These are phyloP conservation scores for Lecanosticta acicola DNA, from an alignment of 2,329 filamentous ascomycete genomes.

Conservation along the genomic window DNA sequence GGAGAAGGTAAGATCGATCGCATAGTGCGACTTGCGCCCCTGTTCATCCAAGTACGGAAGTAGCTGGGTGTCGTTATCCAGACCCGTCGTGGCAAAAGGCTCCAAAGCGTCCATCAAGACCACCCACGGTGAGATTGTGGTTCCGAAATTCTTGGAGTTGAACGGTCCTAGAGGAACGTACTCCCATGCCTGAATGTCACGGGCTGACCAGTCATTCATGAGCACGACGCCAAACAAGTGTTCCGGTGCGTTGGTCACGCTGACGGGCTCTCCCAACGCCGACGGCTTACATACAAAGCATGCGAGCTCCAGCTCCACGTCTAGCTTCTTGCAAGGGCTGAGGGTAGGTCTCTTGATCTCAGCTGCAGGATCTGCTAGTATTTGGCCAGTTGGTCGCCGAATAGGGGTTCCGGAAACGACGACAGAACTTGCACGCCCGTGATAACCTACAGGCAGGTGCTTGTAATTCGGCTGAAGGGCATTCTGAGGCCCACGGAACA, in stretches of 20 bases:
- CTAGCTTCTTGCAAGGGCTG: slow-evolving; percentile 59
- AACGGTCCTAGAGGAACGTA: slow-evolving; percentile 74
- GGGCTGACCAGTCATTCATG: slow-evolving; percentile 82
- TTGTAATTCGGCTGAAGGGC: slow-evolving; percentile 77
- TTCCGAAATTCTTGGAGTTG: slow-evolving; percentile 77
- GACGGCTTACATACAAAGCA: slow-evolving; percentile 66
- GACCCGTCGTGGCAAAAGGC: slow-evolving; percentile 56
- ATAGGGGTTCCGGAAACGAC: slow-evolving; percentile 70
- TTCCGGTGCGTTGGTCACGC: slow-evolving; percentile 60
- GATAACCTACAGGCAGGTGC: slow-evolving; percentile 75
- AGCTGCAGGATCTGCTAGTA: slow-evolving; percentile 58
- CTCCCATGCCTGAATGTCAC: slow-evolving; percentile 80
- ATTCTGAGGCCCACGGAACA: slow-evolving; percentile 67
- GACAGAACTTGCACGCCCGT: slow-evolving; percentile 69
- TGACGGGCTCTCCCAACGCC: slow-evolving; percentile 57
- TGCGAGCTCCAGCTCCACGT: slow-evolving; percentile 76
- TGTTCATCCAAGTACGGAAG: slow-evolving; percentile 62
- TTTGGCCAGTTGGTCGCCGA: slow-evolving; percentile 68
- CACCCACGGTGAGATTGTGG: slow-evolving; percentile 72
- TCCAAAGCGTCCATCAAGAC: slow-evolving; percentile 71
- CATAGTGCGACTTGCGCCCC: slow-evolving; percentile 55
- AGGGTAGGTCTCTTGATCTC: slow-evolving; percentile 59
- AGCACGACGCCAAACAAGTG: slow-evolving; percentile 74
- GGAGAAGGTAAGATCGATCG: slow-evolving; percentile 65
- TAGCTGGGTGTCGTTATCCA: slow-evolving; percentile 51